Base-by-base conservation (phyloP, 257 asterid species). In the Fraxinus americana region DNA sequence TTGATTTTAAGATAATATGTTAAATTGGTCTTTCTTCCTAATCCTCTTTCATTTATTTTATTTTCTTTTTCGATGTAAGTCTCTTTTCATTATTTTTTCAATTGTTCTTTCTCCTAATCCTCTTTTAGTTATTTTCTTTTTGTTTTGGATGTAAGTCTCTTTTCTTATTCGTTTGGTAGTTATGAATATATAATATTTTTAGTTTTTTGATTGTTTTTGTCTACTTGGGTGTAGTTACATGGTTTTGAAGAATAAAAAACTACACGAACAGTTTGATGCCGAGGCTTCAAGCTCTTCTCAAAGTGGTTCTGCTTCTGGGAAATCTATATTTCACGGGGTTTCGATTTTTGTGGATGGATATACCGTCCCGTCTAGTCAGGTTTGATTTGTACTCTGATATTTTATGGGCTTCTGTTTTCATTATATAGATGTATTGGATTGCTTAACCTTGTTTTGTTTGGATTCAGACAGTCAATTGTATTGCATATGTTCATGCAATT, bases 351-450 rank as follows among this genome's bases (percentile, higher is more conserved):
- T 95, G 45, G 99, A 95, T 87, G 99, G 99, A 83, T 95, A 93
- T 80, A 95, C 99, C 10, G 86, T 91, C 79, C 99, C 99, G 48
- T 91, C 99, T 34, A 91, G 90, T 82, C 99, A 95, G 99, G 99
- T 94, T 79, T 32, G 59, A 34, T 80, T 67, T 75, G 67, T 70
- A 72, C 45, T 38, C 73, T 76, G 70, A 21, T 81, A 67, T 65
- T 70, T 66, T 50, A 21, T 8, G 29, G 66, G 41, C 61, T 72
- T 79, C 17, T 36, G 36, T 76, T 70, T 63, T 72, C 61, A 38
- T 32, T 32, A 52, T 63, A 21, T 79, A 52, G 71, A 67, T 70
- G 65, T 30, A 45, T 78, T 27, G 29, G 30, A 45, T 48, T 65
- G 57, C 67, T 70, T 72, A 50, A 41, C 54, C 50, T 72, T 5